phyloP scores from a whole-genome alignment of 2,329 filamentous ascomycete species.

The Scedosporium minutisporum region DNA sequence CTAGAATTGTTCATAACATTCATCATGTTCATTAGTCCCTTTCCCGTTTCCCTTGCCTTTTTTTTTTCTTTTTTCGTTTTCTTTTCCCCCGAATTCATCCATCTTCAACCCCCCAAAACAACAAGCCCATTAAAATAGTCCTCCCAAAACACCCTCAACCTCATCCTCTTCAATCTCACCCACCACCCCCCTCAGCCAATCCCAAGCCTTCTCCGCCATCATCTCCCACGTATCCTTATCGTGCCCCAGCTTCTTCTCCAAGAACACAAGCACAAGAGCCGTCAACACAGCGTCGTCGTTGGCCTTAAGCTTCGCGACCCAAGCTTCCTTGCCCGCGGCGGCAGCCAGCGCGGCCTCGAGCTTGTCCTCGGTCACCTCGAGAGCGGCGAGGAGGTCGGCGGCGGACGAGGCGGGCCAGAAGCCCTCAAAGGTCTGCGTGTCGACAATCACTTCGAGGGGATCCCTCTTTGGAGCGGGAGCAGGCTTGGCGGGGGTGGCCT shows the following conservation, averaged over 20 bases:
- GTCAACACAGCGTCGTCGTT: constrained; percentile 18
- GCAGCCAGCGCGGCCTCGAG: constrained; percentile 17
- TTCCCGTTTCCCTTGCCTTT: no score
- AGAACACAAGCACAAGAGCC: constrained; percentile 33
- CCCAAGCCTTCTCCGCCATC: constrained; percentile 48
- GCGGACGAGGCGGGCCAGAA: constrained; percentile 32
- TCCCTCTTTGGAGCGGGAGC: neutral
- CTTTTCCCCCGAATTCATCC: no score
- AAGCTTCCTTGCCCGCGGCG: constrained; percentile 16
- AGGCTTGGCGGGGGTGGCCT: neutral
- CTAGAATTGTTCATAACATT: no score
- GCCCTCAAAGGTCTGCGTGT: constrained; percentile 46
- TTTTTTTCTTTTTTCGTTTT: no score
- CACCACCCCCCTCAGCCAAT: constrained; percentile 25
- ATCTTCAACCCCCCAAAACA: no score
- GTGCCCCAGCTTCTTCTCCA: constrained; percentile 33
- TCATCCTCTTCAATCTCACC: neutral
- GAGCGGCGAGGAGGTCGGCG: neutral
- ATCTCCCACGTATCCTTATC: constrained; percentile 54
- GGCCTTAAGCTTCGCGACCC: neutral
- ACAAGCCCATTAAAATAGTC: neutral
- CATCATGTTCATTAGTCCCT: no score
- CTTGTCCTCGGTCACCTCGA: constrained; percentile 1
- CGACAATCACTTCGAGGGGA: constrained; percentile 30
- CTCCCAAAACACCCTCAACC: neutral